Evolutionary conservation across 75 land plant species (phyloP).

Genomic region (Adiantum capillusveneris): DNA sequence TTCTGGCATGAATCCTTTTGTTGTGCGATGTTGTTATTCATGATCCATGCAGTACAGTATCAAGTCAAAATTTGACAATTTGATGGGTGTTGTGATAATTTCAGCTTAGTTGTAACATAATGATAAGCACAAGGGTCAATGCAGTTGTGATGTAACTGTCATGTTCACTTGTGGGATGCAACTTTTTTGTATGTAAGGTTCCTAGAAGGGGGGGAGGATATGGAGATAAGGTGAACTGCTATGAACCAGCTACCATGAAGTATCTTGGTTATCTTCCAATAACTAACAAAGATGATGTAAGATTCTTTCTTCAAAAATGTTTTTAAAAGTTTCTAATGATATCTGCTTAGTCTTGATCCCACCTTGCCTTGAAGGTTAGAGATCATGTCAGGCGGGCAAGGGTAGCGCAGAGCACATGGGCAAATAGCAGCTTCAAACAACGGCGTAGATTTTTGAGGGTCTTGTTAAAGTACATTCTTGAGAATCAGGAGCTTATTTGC

Average conservation of each 20-base stretch:
- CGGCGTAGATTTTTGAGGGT: constrained; percentile 71
- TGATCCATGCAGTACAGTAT: too few species aligned
- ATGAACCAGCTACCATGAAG: constrained; percentile 95
- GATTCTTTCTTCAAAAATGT: background rate
- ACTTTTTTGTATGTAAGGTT: constrained; percentile 29
- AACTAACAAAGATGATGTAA: constrained; percentile 55
- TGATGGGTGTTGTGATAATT: too few species aligned
- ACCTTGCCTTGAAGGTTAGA: constrained; percentile 40
- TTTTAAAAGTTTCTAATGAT: too few species aligned
- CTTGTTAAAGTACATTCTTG: constrained; percentile 74
- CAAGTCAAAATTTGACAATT: too few species aligned
- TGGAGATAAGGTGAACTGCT: constrained; percentile 74
- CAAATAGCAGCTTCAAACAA: constrained; percentile 69
- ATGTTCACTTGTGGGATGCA: background rate
- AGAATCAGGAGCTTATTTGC: constrained; percentile 91
- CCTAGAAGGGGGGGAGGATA: constrained; percentile 47
- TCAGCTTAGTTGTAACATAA: too few species aligned
- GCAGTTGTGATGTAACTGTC: background rate
- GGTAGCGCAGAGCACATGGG: constrained; percentile 79
- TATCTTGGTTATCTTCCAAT: constrained; percentile 74
- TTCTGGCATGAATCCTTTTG: too few species aligned
- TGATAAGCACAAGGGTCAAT: too few species aligned
- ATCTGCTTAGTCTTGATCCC: background rate
- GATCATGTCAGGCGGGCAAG: constrained; percentile 74
- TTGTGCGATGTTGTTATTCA: too few species aligned